Conservation (phyloP, 2,329 filamentous ascomycete genomes). For the Lachnellula hyalina region DNA sequence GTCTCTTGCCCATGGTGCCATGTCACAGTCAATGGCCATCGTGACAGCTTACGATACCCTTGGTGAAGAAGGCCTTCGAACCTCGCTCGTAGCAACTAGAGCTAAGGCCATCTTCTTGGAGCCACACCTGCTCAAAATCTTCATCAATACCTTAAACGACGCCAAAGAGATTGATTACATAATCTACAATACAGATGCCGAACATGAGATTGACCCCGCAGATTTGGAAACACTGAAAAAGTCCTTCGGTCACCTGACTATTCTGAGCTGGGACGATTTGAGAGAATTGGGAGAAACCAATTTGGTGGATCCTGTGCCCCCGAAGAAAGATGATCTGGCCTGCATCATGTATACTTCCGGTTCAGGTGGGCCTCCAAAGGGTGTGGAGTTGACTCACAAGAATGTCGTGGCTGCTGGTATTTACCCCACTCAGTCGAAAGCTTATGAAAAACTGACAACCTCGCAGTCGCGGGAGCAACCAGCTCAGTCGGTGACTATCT, state of each 20-base stretch:
- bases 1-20: slow-evolving; percentile 43
- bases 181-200: slow-evolving; percentile 48
- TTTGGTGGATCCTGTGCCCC: slow-evolving; percentile 62
- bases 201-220: slow-evolving; percentile 44
- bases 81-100: slow-evolving; percentile 75
- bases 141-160: slow-evolving; percentile 52
- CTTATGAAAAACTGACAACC: slow-evolving; percentile 3
- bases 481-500: slow-evolving; percentile 71
- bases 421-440: slow-evolving; percentile 25
- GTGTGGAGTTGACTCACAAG: slow-evolving; percentile 75
- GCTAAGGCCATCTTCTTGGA: slow-evolving; percentile 81
- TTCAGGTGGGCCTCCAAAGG: slow-evolving; percentile 81
- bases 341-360: slow-evolving; percentile 84
- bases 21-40: slow-evolving; percentile 80
- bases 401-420: slow-evolving; percentile 72
- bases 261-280: slow-evolving; percentile 47
- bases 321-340: slow-evolving; percentile 68
- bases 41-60: slow-evolving; percentile 93
- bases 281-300: slow-evolving; percentile 48
- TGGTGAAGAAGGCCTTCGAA: slow-evolving; percentile 73
- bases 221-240: slow-evolving; percentile 45
- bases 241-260: slow-evolving; percentile 47
- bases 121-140: slow-evolving; percentile 61
- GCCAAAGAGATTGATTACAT: slow-evolving; percentile 46
- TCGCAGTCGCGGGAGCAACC: slow-evolving; percentile 68